Percentiles rank a stretch among this genome's conserved stretches.
phyloP scores from a whole-genome alignment of 768 basidiomycete species.

The Agrocybe pediades region DNA sequence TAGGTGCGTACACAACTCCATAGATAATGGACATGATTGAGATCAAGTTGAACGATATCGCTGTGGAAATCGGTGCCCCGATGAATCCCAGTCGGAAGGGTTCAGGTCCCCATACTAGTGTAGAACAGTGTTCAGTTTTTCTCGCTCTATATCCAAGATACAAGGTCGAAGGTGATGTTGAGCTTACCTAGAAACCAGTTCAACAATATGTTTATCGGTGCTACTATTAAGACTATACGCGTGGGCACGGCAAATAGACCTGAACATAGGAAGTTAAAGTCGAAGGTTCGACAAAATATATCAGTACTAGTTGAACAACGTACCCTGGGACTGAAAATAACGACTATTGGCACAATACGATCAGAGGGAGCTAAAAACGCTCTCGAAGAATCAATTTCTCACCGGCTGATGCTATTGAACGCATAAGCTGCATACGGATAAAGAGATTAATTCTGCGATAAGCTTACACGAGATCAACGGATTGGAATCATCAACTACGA shows the following conservation, averaged over 20 bases:
- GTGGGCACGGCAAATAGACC: slow-evolving; percentile 88
- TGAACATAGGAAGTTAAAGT: slow-evolving; percentile 19
- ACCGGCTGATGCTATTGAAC: slow-evolving; percentile 50
- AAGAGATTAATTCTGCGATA: neutral
- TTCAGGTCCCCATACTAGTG: slow-evolving; percentile 78
- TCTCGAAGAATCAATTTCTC: slow-evolving; percentile 1
- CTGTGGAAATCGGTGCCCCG: slow-evolving; percentile 90
- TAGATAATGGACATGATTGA: slow-evolving; percentile 61
- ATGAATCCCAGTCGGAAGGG: slow-evolving; percentile 82
- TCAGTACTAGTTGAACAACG: neutral
- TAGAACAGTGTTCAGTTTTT: too few species aligned
- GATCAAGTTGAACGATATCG: slow-evolving; percentile 87
- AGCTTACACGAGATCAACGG: neutral
- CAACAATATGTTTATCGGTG: slow-evolving; percentile 81
- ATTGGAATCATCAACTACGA: slow-evolving; percentile 16
- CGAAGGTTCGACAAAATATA: neutral
- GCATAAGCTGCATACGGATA: slow-evolving; percentile 37
- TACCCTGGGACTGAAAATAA: slow-evolving; percentile 85
- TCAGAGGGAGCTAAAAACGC: neutral
- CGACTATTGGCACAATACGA: slow-evolving; percentile 37
- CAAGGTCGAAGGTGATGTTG: neutral
- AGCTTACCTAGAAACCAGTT: slow-evolving; percentile 80
- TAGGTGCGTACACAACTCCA: slow-evolving; percentile 59
- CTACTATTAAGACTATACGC: slow-evolving; percentile 75
- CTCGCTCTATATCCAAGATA: too few species aligned